These are phyloP conservation scores for Leucoagaricus sp. DNA, from an alignment of 1,284 basidiomycete genomes.

Conservation along the genomic window DNA sequence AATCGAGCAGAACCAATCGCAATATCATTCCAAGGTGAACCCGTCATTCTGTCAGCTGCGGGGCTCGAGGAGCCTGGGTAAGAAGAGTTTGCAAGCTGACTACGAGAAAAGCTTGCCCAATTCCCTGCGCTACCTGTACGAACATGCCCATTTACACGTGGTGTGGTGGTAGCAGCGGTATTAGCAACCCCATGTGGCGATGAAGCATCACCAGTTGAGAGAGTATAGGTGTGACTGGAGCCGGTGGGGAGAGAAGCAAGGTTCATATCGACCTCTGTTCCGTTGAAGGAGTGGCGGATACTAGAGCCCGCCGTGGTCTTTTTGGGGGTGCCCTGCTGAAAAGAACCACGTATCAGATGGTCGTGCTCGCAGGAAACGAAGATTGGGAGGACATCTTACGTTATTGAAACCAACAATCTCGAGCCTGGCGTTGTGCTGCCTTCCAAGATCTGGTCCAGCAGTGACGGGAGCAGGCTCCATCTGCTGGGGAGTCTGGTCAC, in stretches of 20 bases:
- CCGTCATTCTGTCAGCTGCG: conserved; percentile 54
- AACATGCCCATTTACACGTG: conserved; percentile 62
- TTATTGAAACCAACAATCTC: conserved; percentile 73
- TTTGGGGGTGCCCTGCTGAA: conserved; percentile 45
- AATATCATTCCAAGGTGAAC: conserved; percentile 71
- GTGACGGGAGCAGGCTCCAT: conserved; percentile 80
- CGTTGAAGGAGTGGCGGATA: conserved; percentile 72
- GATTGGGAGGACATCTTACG: conserved; percentile 39
- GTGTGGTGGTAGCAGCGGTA: background rate
- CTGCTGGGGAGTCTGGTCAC: conserved; percentile 53
- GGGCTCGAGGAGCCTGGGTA: conserved; percentile 55
- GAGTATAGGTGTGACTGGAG: conserved; percentile 46
- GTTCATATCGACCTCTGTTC: conserved; percentile 62
- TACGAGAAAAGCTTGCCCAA: conserved; percentile 64
- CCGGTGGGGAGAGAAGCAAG: conserved; percentile 52
- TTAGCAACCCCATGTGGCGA: conserved; percentile 21
- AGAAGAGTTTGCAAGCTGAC: conserved; percentile 49
- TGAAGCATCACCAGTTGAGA: conserved; percentile 30
- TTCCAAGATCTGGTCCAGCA: conserved; percentile 78
- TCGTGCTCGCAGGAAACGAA: background rate
- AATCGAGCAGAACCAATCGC: conserved; percentile 55
- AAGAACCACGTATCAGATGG: conserved; percentile 14
- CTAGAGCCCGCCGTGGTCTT: conserved; percentile 51
- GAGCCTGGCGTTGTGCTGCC: conserved; percentile 64
- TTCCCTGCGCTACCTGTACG: conserved; percentile 78